Base-by-base conservation (phyloP, 805 yeast species). In the Saccharomycodes ludwigii region DNA sequence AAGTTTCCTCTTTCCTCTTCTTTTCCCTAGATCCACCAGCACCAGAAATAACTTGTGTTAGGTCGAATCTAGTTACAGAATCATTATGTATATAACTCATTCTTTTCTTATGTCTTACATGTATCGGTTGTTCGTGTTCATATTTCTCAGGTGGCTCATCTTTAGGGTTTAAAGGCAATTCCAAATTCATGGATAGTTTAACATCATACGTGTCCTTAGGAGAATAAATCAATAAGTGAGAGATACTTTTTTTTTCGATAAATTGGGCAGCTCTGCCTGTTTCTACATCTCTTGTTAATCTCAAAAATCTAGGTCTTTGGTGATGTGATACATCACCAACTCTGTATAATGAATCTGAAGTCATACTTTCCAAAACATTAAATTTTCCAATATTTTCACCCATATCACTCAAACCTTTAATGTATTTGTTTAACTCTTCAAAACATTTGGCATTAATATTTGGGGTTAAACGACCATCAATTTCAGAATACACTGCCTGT, bases 161-260 rank as follows among this genome's bases (percentile, higher is more conserved):
- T 16, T 71, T 68, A 4, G 59, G 49, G 24, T 34, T 24, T 9
- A 56, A 56, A 1, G 95, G 95, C 37, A 76, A 51, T 70, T 85
- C 96, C 18, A 80, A 54, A 23, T 83, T 72, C 40, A 86, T 57
- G 5, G 93, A 75, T 22, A 85, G 59, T 43, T 94, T 67, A 42
- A 77, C 62, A 55, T 85, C 96, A 48, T 75, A 76, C 54, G 74
- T 64, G 20, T 80, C 71, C 40, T 80, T 76, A 4, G 95, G 95
- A 33, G 78, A 68, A 46, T 71, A 75, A 14, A 85, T 62, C 44
- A 71, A 66, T 34, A 86, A 53, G 48, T 79, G 84, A 2, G 83
- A 70, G n/a, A 84, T 58, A 33, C 88, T 65, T 42, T 71, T 68
- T 48, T 85, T 85, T 38, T 73, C 74, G 32, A 85, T 79, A 26